Base-by-base conservation (phyloP, 2,329 filamentous ascomycete species). In the Fusarium sororula region DNA sequence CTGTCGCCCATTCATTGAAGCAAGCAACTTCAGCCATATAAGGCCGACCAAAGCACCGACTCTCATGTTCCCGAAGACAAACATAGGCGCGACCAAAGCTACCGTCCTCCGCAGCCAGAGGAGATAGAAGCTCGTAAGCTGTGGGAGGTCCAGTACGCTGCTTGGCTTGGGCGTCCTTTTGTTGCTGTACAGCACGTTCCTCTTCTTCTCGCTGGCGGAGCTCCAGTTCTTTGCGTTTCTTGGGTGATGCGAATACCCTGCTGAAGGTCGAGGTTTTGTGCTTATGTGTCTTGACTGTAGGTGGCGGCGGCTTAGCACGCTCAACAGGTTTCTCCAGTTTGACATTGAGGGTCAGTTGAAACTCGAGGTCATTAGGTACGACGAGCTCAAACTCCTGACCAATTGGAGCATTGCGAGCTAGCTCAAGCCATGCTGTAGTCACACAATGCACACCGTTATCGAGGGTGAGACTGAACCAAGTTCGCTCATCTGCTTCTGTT, bases 381-480 rank as follows among this genome's bases (percentile, higher is more conserved):
- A 98, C 95, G 50, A 99, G 91, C 84, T 99, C 96, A 78, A 99
- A 99, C 81, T 99, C 96, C 80, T 99, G 96, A 12, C 96, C 96
- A 76, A 99, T 98, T 0, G 96, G 95, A 5, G 96, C 96, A 68
- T 93, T 96, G 77, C 93, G 93, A 26, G 94, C 95, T 68, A 99
- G 87, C 82, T 99, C 96, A 14, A 98, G 87, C 94, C 95, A 98
- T 2, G 95, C 92, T 7, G 96, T 99, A 1, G 96, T 99, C 22
- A 99, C 96, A 79, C 96, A 99, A 82, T 99, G 96, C 3, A 99
- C 90, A 32, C 96, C 96, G 74, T 99, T 99, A 83, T 99, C 96
- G n/a, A 99, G 89, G 1, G 96, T 99, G 17, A 99, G 89, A 77
- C 96, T 95, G 85, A 99, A 99, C 89, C 94, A 96, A 6, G 94